Evolutionary conservation across 2,329 filamentous ascomycete species (phyloP).

Genomic region (Colletotrichum spinosum): DNA sequence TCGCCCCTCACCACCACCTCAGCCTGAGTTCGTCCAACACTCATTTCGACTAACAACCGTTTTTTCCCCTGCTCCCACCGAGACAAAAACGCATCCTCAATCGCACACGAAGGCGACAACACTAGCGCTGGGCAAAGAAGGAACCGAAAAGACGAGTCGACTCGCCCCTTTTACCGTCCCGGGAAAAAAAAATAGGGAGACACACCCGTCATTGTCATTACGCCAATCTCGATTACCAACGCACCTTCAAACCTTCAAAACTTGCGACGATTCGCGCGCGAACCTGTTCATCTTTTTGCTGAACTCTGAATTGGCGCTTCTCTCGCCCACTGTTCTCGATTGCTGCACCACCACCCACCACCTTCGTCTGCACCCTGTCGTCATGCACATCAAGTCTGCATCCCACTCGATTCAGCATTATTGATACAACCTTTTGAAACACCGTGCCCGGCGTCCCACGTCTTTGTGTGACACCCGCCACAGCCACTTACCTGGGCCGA

Average conservation of each 20-base stretch:
- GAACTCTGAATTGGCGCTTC: constrained; percentile 19
- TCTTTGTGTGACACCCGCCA: constrained; percentile 35
- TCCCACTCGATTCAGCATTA: constrained; percentile 41
- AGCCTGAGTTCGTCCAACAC: constrained; percentile 17
- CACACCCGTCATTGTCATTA: too few species aligned
- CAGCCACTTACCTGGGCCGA: constrained; percentile 30
- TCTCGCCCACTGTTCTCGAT: constrained; percentile 15
- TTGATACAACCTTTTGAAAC: constrained; percentile 44
- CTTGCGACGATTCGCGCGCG: constrained; percentile 32
- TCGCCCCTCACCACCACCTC: not conserved
- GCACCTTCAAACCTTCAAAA: constrained; percentile 11
- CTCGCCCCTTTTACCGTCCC: too few species aligned
- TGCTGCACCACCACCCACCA: constrained; percentile 17
- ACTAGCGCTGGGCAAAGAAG: too few species aligned
- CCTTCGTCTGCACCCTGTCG: constrained; percentile 34
- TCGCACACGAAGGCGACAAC: constrained; percentile 12
- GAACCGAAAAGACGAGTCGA: too few species aligned
- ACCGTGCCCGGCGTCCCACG: constrained; percentile 36
- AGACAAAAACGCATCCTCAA: constrained; percentile 24
- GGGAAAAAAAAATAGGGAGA: not conserved
- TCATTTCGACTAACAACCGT: constrained; percentile 26
- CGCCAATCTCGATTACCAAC: too few species aligned
- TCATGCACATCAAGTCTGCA: constrained; percentile 39
- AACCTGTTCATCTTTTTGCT: constrained; percentile 18
- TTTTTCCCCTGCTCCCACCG: constrained; percentile 16